Evolutionary conservation across 805 yeast genomes (phyloP).

Genomic region (Candida taoyuanica): DNA sequence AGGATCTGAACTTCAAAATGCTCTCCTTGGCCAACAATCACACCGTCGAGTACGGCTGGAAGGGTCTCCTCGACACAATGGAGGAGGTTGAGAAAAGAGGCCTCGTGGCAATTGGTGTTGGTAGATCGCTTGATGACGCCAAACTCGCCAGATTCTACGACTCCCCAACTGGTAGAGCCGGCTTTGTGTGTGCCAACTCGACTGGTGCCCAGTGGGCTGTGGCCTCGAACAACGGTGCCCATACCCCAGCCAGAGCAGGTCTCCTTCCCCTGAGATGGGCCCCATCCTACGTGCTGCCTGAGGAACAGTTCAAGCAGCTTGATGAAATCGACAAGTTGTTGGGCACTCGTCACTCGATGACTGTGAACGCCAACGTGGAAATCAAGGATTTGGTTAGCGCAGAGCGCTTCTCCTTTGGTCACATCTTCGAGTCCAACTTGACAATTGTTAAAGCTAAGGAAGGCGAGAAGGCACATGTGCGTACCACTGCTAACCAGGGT

Average conservation of each 20-base stretch:
- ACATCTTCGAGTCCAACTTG: constrained; percentile 27
- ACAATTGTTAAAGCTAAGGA: constrained; percentile 20
- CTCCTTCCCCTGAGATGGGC: constrained; percentile 27
- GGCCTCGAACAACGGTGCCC: constrained; percentile 26
- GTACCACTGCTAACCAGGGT: constrained; percentile 21
- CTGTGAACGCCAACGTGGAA: constrained; percentile 28
- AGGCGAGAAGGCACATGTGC: constrained; percentile 26
- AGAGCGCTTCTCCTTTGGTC: constrained; percentile 26
- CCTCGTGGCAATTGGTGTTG: constrained; percentile 24
- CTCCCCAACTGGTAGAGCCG: constrained; percentile 27
- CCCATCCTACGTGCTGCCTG: constrained; percentile 26
- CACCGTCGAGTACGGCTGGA: constrained; percentile 27
- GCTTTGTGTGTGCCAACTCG: constrained; percentile 24
- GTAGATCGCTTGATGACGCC: constrained; percentile 27
- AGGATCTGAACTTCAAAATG: constrained; percentile 23
- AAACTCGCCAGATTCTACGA: constrained; percentile 24
- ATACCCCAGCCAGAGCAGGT: constrained; percentile 27
- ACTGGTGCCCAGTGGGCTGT: constrained; percentile 27
- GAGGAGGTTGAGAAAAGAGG: constrained; percentile 25
- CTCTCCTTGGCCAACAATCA: constrained; percentile 28
- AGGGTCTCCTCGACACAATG: constrained; percentile 25
- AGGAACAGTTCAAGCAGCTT: constrained; percentile 24
- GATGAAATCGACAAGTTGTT: constrained; percentile 26
- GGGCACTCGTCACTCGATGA: constrained; percentile 28
- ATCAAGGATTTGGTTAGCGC: constrained; percentile 23